Conservation (phyloP, 1,284 basidiomycete species). For the Ceratobasidium sp. region DNA sequence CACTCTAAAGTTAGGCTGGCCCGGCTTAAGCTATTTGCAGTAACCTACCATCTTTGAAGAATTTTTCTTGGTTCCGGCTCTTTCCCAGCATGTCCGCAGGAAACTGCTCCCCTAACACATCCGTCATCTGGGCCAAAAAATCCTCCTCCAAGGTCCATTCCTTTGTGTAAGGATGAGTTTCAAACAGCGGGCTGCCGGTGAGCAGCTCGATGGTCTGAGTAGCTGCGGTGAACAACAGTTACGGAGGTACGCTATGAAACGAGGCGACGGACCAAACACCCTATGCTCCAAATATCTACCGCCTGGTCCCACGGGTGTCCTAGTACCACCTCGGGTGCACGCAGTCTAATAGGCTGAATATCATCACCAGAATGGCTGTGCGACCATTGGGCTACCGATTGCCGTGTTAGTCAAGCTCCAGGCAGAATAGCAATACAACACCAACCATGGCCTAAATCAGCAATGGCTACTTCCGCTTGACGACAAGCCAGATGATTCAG, state of each 20-base stretch:
- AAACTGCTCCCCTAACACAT: background rate
- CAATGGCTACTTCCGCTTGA: background rate
- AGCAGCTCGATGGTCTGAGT: background rate
- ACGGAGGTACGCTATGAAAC: background rate
- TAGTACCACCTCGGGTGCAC: slow-evolving; percentile 11
- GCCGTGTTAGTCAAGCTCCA: background rate
- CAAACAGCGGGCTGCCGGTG: background rate
- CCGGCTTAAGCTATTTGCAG: background rate
- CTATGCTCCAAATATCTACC: background rate
- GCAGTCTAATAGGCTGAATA: background rate
- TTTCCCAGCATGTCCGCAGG: slow-evolving; percentile 6
- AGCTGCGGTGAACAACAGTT: background rate
- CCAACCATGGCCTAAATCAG: background rate
- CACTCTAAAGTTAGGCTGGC: background rate
- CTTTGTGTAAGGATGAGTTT: background rate
- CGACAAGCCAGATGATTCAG: background rate
- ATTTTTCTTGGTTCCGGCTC: background rate
- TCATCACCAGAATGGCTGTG: background rate
- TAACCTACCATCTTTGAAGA: slow-evolving; percentile 6
- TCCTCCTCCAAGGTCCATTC: background rate
- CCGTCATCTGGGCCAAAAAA: slow-evolving; percentile 7
- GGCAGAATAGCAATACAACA: background rate
- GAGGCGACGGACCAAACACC: background rate
- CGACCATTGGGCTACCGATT: background rate
- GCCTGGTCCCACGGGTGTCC: background rate